Evolutionary conservation across 352 stramenopile genomes (phyloP), one percentile per base, ranked within the genome.

Genomic region (Phytopythium mirpurense): DNA sequence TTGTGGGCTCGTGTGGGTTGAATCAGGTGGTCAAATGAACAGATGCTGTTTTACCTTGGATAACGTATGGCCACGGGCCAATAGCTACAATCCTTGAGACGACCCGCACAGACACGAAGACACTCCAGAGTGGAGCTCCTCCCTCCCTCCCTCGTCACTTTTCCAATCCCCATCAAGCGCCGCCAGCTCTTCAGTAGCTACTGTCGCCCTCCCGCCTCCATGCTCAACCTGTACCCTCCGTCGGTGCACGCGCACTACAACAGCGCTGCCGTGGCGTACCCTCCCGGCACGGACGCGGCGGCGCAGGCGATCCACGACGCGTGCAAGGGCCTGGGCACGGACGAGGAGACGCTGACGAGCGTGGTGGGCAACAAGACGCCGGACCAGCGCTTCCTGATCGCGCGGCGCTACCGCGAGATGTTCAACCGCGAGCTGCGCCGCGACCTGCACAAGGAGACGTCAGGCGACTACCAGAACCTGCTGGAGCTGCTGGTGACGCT

Each of bases 151-250:
- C 15, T 23, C 16, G 16, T 23, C 36, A 41, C 36, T 41, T 41
- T 18, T 11, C 36, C 36, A 41, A 11, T 41, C 18, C 2, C 36
- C 4, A 41, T 23, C 35, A 7, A 38, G 14, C 35, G 12, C 11
- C 12, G 16, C 29, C 29, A 32, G 5, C 5, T 9, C 29, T 32
- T 5, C 5, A 5, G 9, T 5, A 32, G 5, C 29, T 9, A 32
- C 29, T 5, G 9, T 5, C 29, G 29, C 29, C 29, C 29, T 9
- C 5, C 31, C 15, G 31, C 35, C 34, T 16, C n/a, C 16, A 88
- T 88, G 80, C 63, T 90, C 42, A 85, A 88, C 68, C 71, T 90
- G 47, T 93, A 93, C 65, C 77, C 82, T 34, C 73, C 75, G 43
- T 75, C 77, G 4, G 76, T 75, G 47, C 73, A 88, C 66, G 70